Evolutionary conservation across 495 filamentous ascomycete genomes (phyloP).

Genomic region (Hypoxylon intermedium): DNA sequence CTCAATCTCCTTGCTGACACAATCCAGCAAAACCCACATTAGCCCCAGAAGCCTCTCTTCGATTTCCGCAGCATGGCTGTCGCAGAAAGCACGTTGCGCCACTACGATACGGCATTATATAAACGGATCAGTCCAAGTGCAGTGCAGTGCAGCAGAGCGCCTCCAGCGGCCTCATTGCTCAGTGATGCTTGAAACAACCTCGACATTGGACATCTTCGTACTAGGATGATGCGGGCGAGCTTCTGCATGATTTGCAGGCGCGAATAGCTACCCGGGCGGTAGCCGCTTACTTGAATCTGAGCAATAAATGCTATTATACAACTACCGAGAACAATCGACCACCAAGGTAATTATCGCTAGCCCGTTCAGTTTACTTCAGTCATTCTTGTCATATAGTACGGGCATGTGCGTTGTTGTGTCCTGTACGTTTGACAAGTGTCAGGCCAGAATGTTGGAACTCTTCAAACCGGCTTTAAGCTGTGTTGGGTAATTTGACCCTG

Average conservation of each 20-base stretch:
- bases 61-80: neutral
- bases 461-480: slow-evolving; percentile 27
- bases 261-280: slow-evolving; percentile 24
- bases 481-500: slow-evolving; percentile 34
- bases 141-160: no score
- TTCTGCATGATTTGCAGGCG: slow-evolving; percentile 37
- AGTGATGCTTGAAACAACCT: neutral
- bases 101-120: neutral
- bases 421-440: slow-evolving; percentile 36
- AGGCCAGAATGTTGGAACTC: slow-evolving; percentile 28
- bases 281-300: slow-evolving; percentile 32
- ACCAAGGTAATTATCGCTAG: neutral
- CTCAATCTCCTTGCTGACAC: slow-evolving; percentile 40
- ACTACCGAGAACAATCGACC: slow-evolving; percentile 13
- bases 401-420: slow-evolving; percentile 21
- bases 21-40: slow-evolving; percentile 22
- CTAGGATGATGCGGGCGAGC: slow-evolving; percentile 28
- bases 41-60: slow-evolving; percentile 12
- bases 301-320: slow-evolving; percentile 4
- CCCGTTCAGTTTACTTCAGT: neutral
- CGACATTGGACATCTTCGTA: neutral
- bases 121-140: neutral
- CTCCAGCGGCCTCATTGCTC: neutral
- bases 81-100: neutral
- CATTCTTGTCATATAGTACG: no score